Evolutionary conservation across 306 rosid genomes (phyloP), one percentile per base, ranked within the genome.

Genomic region (Rosa lucieae): DNA sequence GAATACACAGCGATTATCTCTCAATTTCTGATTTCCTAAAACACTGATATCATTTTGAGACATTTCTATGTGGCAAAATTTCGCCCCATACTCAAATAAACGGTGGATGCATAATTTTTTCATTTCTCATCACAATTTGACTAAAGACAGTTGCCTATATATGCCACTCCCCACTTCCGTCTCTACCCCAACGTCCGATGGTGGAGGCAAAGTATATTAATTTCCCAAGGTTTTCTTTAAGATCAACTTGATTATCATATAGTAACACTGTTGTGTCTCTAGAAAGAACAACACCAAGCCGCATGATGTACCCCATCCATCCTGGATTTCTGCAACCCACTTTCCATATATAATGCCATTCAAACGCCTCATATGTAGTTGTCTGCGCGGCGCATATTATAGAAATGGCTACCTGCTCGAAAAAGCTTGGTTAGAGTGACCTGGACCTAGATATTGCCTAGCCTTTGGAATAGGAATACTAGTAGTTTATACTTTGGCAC

Each of bases 271-370:
- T 75, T 62, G 77, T 74, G 43, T 75, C n/a, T 21, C 61, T 74
- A 67, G 84, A 84, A 79, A 82, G 83, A 77, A 70, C 71, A 82
- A 72, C 85, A 84, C 39, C 49, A 56, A 78, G 86, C 83, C 72
- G 71, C 77, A 35, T 56, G 11, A 59, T 18, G 82, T 35, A 4
- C 52, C 66, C 29, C 79, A 29, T 20, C 15, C 32, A 6, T 62
- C 59, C 47, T 15, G 79, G 58, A 62, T 26, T 46, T 75, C 11
- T 15, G 79, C 71, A 29, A 29, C 79, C 46, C 29, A 37, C 71
- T 14, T 43, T 43, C 73, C 51, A 42, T 68, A 40, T 18, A 37
- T 3, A 56, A 6, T 20, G 15, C 43, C 78, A 75, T 14, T 75
- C 5, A 75, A 58, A 59, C 0, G 7, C 70, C 43, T 4, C 42